Evolutionary conservation across 1,139 yeast genomes (phyloP), one percentile per base, ranked within the genome.

Genomic region (Candida sp.): DNA sequence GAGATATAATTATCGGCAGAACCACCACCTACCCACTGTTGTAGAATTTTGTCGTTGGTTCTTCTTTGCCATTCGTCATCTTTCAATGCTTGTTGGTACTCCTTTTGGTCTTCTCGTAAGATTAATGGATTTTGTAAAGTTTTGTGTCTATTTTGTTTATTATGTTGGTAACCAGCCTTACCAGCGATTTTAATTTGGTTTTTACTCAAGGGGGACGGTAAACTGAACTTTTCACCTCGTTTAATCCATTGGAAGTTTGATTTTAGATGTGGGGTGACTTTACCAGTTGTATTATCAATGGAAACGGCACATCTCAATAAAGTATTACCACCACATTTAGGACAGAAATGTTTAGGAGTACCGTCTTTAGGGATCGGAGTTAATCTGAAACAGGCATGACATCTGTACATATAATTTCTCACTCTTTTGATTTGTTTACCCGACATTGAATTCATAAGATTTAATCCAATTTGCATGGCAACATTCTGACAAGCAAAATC

Each of bases 401-500:
- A 93, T 64, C 99, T 78, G 58, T 88, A 77, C 97, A 91, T 91
- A 63, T 88, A 90, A 64, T 86, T 89, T 63, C 96, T 80, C 40
- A 93, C 87, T 61, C 88, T 80, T 54, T 81, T 85, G 65, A 93
- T 90, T 57, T 85, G 90, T 51, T 83, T 73, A 22, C 99, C 99
- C 2, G 93, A 82, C 70, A 82, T 78, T 29, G 88, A 77, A 62
- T 91, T 91, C 80, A 95, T 85, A 52, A 93, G 73, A 52, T 87
- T 85, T 42, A 93, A 66, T 5, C 97, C 97, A 56, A 95, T 76
- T 64, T 93, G 98, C 68, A 95, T 75, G 1, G 97, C 81, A 8
- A 91, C 97, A 63, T 93, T 93, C 63, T 93, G 99, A 62, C 93
- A 88, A 3, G 99, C 98, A 70, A 91, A 93, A 79, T 93, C 99